Percentiles rank a stretch among this genome's conserved stretches.
Evolutionary conservation across 2,329 filamentous ascomycete species (phyloP).

Genomic region (Ascochyta rabiei): DNA sequence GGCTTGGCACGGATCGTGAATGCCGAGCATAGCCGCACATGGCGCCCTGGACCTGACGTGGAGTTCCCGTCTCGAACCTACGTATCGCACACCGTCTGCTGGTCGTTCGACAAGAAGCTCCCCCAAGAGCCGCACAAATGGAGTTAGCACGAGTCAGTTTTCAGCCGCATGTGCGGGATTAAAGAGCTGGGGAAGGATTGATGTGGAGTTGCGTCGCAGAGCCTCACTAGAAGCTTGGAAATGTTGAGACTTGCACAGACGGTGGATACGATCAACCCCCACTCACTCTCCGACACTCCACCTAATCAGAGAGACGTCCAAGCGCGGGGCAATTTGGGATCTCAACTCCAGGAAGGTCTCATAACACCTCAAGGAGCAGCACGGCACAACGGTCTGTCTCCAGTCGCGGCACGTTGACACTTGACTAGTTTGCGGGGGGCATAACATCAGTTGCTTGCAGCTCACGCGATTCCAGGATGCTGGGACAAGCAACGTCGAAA

Average conservation of each 20-base stretch:
- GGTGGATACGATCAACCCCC: constrained; percentile 4
- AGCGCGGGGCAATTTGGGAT: constrained; percentile 1
- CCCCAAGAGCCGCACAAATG: constrained; percentile 6
- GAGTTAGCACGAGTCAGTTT: constrained; percentile 12
- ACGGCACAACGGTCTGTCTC: constrained; percentile 8
- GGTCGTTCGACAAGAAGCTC: background rate
- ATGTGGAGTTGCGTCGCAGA: constrained; percentile 20
- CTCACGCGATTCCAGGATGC: background rate
- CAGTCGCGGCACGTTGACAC: constrained; percentile 11
- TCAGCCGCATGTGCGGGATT: constrained; percentile 20
- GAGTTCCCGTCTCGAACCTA: background rate
- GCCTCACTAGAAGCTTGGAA: constrained; percentile 18
- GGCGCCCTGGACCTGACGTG: background rate
- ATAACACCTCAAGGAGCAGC: constrained; percentile 5
- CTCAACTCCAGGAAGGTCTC: constrained; percentile 6
- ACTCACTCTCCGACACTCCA: constrained; percentile 7
- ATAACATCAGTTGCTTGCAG: constrained; percentile 15
- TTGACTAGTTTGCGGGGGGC: constrained; percentile 14
- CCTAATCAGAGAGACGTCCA: background rate
- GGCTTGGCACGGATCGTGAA: constrained; percentile 10
- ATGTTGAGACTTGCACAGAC: constrained; percentile 19
- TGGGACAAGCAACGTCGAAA: constrained; percentile 5
- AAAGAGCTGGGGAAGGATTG: constrained; percentile 14
- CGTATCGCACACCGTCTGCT: background rate
- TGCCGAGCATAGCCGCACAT: constrained; percentile 4